A percentile compares a stretch with the other conserved stretches of the same genome.
Evolutionary conservation across 306 rosid species (phyloP).

Genomic region (Cicer judaicum): DNA sequence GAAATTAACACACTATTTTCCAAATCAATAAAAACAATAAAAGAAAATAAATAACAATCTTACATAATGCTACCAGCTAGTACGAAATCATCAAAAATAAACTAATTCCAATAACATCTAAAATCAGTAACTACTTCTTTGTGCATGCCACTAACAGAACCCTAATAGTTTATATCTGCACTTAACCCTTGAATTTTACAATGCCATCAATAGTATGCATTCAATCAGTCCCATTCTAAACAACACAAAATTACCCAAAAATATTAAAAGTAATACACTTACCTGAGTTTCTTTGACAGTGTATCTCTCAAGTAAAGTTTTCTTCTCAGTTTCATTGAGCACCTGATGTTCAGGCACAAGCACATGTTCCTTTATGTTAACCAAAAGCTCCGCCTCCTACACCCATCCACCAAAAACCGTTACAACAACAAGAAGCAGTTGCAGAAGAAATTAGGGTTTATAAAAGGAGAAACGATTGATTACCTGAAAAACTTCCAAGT

Average conservation of each 20-base stretch:
- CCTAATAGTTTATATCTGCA: background rate
- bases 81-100: background rate
- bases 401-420: slow-evolving; percentile 10
- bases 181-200: background rate
- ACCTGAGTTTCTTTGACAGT: slow-evolving; percentile 90
- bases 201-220: background rate
- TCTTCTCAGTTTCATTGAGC: slow-evolving; percentile 70
- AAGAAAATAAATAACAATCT: background rate
- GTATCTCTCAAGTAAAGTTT: slow-evolving; percentile 81
- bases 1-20: background rate
- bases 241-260: background rate
- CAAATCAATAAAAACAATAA: background rate
- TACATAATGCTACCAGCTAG: background rate
- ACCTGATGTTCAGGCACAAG: slow-evolving; percentile 84
- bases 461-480: background rate
- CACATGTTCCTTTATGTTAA: slow-evolving; percentile 73
- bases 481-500: slow-evolving; percentile 89
- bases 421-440: background rate
- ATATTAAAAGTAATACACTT: background rate
- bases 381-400: slow-evolving; percentile 80
- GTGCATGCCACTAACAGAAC: background rate
- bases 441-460: background rate
- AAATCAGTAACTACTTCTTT: background rate
- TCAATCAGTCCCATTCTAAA: background rate
- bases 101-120: background rate